A percentile compares a stretch with the other conserved stretches of the same genome.
Conservation (phyloP, 1,284 basidiomycete species). For the Coniophora puteana region DNA sequence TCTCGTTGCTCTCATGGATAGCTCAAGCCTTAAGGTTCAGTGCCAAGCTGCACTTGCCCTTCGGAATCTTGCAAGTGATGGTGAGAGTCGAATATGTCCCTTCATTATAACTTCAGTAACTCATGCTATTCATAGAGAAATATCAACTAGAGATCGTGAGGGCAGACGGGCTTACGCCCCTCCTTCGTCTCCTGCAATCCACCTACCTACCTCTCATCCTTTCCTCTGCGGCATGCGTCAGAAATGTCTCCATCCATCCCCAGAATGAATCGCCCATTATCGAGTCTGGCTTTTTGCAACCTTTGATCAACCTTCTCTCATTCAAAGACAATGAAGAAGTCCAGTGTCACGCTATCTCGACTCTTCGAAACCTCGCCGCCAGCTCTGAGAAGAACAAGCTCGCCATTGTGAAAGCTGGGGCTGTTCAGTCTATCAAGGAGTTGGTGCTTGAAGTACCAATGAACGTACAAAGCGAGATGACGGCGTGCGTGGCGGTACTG, state of each 20-base stretch:
- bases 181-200: conserved; percentile 93
- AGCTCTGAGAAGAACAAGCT: conserved; percentile 99
- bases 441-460: conserved; percentile 93
- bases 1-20: conserved; percentile 96
- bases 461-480: conserved; percentile 99
- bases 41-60: conserved; percentile 97
- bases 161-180: conserved; percentile 88
- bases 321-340: conserved; percentile 99
- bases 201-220: conserved; percentile 99
- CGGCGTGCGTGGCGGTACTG: conserved; percentile 94
- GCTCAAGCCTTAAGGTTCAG: conserved; percentile 96
- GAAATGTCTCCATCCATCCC: conserved; percentile 99
- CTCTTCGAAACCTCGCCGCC: conserved; percentile 93
- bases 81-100: conserved; percentile 43
- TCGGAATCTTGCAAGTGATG: conserved; percentile 96
- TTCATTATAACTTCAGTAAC: conserved; percentile 6
- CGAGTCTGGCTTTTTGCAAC: conserved; percentile 95
- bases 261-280: conserved; percentile 99
- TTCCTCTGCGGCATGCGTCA: conserved; percentile 97
- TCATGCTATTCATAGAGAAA: conserved; percentile 66
- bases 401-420: conserved; percentile 97
- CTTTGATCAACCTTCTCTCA: conserved; percentile 92
- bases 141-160: conserved; percentile 99
- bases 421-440: conserved; percentile 98
- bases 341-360: conserved; percentile 99